These are phyloP conservation scores for Mortierella sp. DNA, from an alignment of 371 early-diverging fungal genomes.

Conservation along the genomic window DNA sequence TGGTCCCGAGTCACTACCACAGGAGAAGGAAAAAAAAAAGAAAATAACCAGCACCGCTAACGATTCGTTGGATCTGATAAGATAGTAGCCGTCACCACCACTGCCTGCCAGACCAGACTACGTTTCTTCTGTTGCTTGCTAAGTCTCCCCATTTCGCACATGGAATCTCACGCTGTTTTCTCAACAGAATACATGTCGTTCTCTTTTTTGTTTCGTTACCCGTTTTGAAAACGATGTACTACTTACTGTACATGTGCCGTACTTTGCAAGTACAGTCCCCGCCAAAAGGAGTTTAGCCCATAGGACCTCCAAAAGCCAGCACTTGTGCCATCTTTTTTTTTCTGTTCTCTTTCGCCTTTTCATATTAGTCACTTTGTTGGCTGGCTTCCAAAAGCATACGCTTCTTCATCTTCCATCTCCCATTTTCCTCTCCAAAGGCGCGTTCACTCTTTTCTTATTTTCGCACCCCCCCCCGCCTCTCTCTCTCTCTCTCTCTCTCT, in stretches of 20 bases:
- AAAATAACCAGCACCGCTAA: background rate
- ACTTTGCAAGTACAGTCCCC: constrained; percentile 11
- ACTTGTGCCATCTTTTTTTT: background rate
- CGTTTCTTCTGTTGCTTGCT: background rate
- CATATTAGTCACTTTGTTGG: background rate
- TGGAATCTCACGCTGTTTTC: background rate
- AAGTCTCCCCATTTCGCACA: background rate
- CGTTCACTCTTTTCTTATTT: background rate
- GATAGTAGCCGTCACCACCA: background rate
- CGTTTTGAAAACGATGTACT: too few species aligned
- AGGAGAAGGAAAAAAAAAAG: constrained; percentile 9
- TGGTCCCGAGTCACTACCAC: constrained; percentile 9
- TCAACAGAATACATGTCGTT: background rate
- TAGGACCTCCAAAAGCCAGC: background rate
- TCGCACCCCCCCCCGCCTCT: constrained; percentile 3
- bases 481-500: too few species aligned
- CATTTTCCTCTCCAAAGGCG: background rate
- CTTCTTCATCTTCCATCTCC: constrained; percentile 1
- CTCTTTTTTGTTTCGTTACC: constrained; percentile 1
- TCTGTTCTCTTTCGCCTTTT: background rate
- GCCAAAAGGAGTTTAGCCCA: constrained; percentile 6
- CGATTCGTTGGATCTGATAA: constrained; percentile 12
- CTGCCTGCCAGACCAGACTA: background rate
- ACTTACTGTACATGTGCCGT: constrained; percentile 1
- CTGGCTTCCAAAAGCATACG: background rate